Percentiles rank a stretch among this genome's conserved stretches.
Conservation (phyloP, 306 rosid species). For the Psophocarpus tetragonolobus region DNA sequence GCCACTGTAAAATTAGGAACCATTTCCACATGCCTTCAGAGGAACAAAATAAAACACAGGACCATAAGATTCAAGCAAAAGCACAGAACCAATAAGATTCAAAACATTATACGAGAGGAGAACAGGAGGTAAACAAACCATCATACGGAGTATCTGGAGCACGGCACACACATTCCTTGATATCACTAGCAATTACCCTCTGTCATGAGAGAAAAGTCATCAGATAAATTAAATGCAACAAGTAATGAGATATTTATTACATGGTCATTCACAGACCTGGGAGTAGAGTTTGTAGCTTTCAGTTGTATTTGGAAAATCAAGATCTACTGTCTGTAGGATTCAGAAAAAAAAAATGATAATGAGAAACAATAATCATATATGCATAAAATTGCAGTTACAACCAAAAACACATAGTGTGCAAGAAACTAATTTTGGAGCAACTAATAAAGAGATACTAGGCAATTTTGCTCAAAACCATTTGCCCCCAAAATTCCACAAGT, state of each 20-base stretch:
- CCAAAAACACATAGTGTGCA: not conserved
- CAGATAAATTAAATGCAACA: slow-evolving; percentile 20
- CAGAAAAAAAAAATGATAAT: slow-evolving; percentile 19
- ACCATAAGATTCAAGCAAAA: slow-evolving; percentile 1
- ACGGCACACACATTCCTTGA: slow-evolving; percentile 96
- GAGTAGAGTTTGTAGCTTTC: slow-evolving; percentile 93
- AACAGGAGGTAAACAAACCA: slow-evolving; percentile 58
- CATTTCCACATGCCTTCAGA: not conserved
- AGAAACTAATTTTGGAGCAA: not conserved
- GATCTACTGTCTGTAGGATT: slow-evolving; percentile 72
- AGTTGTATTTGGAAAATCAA: slow-evolving; percentile 88
- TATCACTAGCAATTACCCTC: slow-evolving; percentile 96
- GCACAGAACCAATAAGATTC: slow-evolving; percentile 1
- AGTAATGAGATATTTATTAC: slow-evolving; percentile 35
- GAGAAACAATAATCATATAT: not conserved
- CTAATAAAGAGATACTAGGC: not conserved
- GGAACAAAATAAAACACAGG: slow-evolving; percentile 19
- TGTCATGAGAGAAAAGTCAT: slow-evolving; percentile 45
- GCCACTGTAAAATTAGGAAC: slow-evolving; percentile 8
- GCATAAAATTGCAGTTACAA: not conserved
- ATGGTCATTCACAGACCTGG: slow-evolving; percentile 66
- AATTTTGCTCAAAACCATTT: not conserved
- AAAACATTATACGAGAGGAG: slow-evolving; percentile 24
- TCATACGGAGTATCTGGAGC: slow-evolving; percentile 99
- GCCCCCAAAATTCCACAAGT: slow-evolving; percentile 10